phyloP scores from a whole-genome alignment of 441 rosid genomes.

The Populus hybrid region DNA sequence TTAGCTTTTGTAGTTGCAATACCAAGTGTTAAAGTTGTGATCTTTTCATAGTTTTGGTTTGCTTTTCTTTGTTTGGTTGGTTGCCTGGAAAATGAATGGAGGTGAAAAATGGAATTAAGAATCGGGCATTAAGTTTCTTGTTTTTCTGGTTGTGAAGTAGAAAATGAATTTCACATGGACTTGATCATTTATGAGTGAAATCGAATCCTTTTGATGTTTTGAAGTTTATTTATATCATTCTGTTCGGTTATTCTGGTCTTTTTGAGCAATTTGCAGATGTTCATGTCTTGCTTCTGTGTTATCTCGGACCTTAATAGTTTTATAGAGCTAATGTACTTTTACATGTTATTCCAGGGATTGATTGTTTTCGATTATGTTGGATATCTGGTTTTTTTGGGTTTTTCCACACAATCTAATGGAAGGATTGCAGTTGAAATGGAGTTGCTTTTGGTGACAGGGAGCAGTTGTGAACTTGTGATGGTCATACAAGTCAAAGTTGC shows the following conservation, averaged over 20 bases:
- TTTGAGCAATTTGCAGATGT: not conserved
- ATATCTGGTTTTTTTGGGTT: conserved; percentile 10
- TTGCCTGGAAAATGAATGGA: conserved; percentile 20
- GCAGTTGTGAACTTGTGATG: not conserved
- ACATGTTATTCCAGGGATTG: conserved; percentile 22
- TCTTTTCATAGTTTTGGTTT: not conserved
- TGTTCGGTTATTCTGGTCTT: not conserved
- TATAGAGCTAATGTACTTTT: conserved; percentile 9
- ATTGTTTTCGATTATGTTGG: conserved; percentile 11
- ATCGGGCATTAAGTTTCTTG: not conserved
- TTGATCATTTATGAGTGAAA: not conserved
- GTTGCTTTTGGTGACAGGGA: conserved; percentile 20
- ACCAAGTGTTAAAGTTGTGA: conserved; percentile 14
- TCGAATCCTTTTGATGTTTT: not conserved
- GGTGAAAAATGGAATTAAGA: not conserved
- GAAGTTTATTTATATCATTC: not conserved
- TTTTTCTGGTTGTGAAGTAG: not conserved
- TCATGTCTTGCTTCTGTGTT: not conserved
- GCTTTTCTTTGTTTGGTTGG: conserved; percentile 17
- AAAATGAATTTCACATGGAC: not conserved
- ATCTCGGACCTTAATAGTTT: not conserved
- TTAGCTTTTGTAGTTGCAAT: conserved; percentile 14
- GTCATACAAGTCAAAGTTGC: not conserved
- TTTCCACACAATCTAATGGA: conserved; percentile 17
- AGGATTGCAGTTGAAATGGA: conserved; percentile 10